Evolutionary conservation across 2,329 filamentous ascomycete species (phyloP).

Genomic region (Claviceps spartinae): DNA sequence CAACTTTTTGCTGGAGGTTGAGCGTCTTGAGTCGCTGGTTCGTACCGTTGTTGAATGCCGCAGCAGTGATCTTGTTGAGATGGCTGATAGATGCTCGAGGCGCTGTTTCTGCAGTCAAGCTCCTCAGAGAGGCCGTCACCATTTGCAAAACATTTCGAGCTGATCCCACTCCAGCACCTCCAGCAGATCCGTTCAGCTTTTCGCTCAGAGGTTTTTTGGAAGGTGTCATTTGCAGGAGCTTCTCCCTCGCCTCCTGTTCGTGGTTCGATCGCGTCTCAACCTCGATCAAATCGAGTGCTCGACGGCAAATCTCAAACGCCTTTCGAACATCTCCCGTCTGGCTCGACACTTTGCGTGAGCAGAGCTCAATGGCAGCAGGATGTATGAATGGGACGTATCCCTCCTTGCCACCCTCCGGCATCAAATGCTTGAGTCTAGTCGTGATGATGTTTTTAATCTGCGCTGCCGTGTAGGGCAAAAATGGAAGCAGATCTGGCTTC

Average conservation of each 20-base stretch:
- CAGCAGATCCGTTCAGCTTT: slow-evolving; percentile 53
- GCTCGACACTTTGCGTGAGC: slow-evolving; percentile 84
- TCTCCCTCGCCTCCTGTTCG: slow-evolving; percentile 45
- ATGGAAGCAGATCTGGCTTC: slow-evolving; percentile 78
- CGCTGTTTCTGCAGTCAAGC: slow-evolving; percentile 62
- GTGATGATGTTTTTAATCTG: slow-evolving; percentile 85
- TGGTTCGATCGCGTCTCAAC: slow-evolving; percentile 66
- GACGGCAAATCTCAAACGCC: slow-evolving; percentile 85
- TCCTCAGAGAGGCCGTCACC: slow-evolving; percentile 40
- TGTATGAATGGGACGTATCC: slow-evolving; percentile 78
- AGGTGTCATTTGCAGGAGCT: slow-evolving; percentile 46
- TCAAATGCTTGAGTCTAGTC: slow-evolving; percentile 62
- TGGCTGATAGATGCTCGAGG: slow-evolving; percentile 83
- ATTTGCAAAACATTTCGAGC: slow-evolving; percentile 33
- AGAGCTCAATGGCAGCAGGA: slow-evolving; percentile 84
- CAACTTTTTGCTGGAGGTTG: slow-evolving; percentile 93
- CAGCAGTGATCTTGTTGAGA: slow-evolving; percentile 79
- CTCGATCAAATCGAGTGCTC: slow-evolving; percentile 81
- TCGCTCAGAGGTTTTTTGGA: slow-evolving; percentile 68
- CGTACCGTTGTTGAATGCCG: slow-evolving; percentile 81
- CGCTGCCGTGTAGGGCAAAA: slow-evolving; percentile 76
- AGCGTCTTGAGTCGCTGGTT: slow-evolving; percentile 71
- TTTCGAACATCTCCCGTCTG: slow-evolving; percentile 92
- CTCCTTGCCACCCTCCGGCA: slow-evolving; percentile 39
- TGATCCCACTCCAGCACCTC: slow-evolving; percentile 20